Percentiles rank a stretch among this genome's conserved stretches.
Conservation (phyloP, 768 basidiomycete species). For the Lyophyllum semitale region DNA sequence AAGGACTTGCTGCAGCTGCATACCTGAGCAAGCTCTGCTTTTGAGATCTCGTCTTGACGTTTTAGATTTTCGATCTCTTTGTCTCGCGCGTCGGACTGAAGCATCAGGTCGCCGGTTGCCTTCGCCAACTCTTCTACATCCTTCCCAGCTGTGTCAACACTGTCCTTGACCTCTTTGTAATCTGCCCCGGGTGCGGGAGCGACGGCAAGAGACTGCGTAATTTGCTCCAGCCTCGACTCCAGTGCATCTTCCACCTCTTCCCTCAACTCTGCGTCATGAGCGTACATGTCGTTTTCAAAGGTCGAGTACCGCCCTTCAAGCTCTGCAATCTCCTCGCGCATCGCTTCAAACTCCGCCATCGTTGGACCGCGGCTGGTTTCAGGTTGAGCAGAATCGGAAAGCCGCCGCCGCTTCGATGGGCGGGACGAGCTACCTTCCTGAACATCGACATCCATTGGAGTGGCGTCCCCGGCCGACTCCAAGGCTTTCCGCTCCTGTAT, state of each 20-base stretch:
- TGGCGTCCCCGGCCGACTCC: not conserved
- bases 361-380: conserved; percentile 2
- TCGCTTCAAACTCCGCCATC: conserved; percentile 14
- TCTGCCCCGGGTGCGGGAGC: not conserved
- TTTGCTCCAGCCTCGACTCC: conserved; percentile 20
- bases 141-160: conserved; percentile 19
- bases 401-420: conserved; percentile 32
- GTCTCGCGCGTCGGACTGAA: conserved; percentile 10
- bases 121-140: conserved; percentile 21
- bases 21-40: conserved; percentile 13
- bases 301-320: conserved; percentile 17
- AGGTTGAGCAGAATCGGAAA: conserved; percentile 9
- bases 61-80: conserved; percentile 3
- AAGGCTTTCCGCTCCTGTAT: conserved; percentile 11
- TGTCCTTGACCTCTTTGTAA: conserved; percentile 9
- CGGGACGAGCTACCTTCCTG: conserved; percentile 11
- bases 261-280: conserved; percentile 17
- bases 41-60: conserved; percentile 5
- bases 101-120: conserved; percentile 19
- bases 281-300: conserved; percentile 24
- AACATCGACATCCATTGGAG: conserved; percentile 16
- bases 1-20: not conserved
- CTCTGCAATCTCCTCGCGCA: conserved; percentile 17
- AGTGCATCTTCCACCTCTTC: conserved; percentile 22
- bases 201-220: not conserved